Evolutionary conservation across 2,329 filamentous ascomycete genomes (phyloP).

Genomic region (Colletotrichum filicis): DNA sequence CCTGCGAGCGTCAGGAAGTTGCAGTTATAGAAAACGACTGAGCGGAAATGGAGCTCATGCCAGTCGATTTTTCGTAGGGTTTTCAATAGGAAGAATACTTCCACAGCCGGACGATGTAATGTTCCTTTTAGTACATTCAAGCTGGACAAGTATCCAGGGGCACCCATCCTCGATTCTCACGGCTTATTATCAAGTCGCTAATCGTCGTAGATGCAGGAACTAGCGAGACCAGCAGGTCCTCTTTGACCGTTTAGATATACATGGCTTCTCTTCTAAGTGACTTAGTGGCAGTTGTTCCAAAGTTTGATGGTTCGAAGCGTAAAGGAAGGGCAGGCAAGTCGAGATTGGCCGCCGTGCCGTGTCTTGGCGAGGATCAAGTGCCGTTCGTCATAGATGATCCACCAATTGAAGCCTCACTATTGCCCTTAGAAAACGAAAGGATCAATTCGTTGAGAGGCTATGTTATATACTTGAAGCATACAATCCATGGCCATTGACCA

Average conservation of each 20-base stretch:
- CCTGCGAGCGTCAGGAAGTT: not conserved
- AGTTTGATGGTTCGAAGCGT: not conserved
- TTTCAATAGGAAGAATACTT: not conserved
- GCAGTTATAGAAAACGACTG: not conserved
- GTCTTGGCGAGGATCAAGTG: constrained; percentile 6
- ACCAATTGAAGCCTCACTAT: not conserved
- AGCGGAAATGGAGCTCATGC: not conserved
- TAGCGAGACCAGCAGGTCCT: not conserved
- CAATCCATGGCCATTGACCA: not conserved
- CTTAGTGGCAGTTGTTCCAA: fast-evolving
- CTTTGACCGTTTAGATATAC: not conserved
- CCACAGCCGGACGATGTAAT: not conserved
- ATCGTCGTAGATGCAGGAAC: not conserved
- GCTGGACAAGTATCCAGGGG: not conserved
- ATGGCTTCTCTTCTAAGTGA: not conserved
- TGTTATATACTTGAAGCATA: not conserved
- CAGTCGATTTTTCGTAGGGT: not conserved
- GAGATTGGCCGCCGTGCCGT: not conserved
- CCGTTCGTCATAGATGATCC: not conserved
- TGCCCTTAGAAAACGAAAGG: not conserved
- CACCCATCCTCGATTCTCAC: not conserved
- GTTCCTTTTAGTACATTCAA: not conserved
- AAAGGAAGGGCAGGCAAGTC: not conserved
- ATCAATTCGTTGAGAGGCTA: not conserved
- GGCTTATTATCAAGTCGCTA: not conserved